Evolutionary conservation across 164 flowering plant species (phyloP).

Genomic region (Annona squamosa): DNA sequence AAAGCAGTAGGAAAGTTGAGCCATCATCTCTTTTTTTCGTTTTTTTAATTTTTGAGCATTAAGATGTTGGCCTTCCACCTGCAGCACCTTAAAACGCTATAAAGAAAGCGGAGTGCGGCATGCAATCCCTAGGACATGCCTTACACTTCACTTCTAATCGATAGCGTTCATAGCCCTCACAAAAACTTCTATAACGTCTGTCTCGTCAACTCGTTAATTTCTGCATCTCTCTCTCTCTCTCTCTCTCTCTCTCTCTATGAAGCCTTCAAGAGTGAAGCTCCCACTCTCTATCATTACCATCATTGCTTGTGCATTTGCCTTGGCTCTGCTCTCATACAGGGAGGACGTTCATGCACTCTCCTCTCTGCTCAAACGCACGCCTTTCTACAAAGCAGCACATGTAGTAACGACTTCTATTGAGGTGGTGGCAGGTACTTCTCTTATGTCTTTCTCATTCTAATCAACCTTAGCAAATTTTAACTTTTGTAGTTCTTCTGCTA

Average conservation of each 20-base stretch:
- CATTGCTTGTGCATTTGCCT: slow-evolving; percentile 36
- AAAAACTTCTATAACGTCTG: background rate
- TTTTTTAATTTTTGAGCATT: background rate
- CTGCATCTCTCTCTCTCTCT: background rate
- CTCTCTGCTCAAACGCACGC: slow-evolving; percentile 30
- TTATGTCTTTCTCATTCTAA: background rate
- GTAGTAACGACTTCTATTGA: background rate
- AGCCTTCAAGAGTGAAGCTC: slow-evolving; percentile 38
- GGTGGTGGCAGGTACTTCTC: background rate
- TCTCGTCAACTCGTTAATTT: slow-evolving; percentile 21
- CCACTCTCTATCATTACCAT: slow-evolving; percentile 43
- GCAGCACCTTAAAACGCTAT: slow-evolving; percentile 15
- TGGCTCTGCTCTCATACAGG: slow-evolving; percentile 48
- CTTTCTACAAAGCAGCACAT: slow-evolving; percentile 25
- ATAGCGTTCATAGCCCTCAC: slow-evolving; percentile 15
- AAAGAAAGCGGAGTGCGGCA: background rate
- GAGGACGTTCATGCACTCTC: slow-evolving; percentile 45
- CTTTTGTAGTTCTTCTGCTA: no score
- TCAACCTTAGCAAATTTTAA: no score
- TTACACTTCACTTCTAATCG: slow-evolving; percentile 84
- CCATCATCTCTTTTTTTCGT: background rate
- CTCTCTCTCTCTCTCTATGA: slow-evolving; percentile 15
- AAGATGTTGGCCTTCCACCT: slow-evolving; percentile 41
- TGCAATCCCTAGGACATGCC: slow-evolving; percentile 22
- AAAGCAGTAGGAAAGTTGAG: background rate